Base-by-base conservation (phyloP, 177 flowering plant genomes). In the Telopea speciosissima region DNA sequence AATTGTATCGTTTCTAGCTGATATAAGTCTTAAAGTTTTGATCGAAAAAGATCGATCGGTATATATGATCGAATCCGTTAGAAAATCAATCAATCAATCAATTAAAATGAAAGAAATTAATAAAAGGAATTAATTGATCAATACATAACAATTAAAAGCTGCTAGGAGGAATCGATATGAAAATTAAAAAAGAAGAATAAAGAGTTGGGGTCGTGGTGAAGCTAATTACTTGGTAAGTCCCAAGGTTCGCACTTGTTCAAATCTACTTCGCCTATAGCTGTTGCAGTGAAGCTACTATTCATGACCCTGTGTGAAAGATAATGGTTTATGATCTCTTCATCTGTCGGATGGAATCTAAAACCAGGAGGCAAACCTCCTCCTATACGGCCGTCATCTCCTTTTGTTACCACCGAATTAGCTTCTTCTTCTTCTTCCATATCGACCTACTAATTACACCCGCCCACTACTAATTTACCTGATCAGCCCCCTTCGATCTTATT, bases 331-430 rank as follows among this genome's bases (percentile, higher is more conserved):
- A 81, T 70, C 56, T 81, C 83, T 75, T 81, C 83, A 70, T 81
- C 83, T 23, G 83, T 81, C 5, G 83, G 83, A 72, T 81, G 83
- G 63, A 81, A 81, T 68, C 83, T 70, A 63, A 78, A 81, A 52
- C 83, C 83, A 62, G 83, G 83, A 40, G 83, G 83, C 75, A 80
- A 71, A n/a, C n/a, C n/a, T n/a, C n/a, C n/a, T 21, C 73, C 77
- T 23, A 67, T 52, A 24, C 56, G 60, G 9, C 73, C 76, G 23
- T n/a, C n/a, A n/a, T 76, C 74, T 72, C 74, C 76, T 12, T 36
- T 61, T 2, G 22, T 69, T 9, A 42, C 13, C 2, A 60, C 36
- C 33, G 64, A 33, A 56, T 69, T 65, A n/a, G 70, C 70, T n/a
- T n/a, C n/a, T n/a, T n/a, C n/a, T n/a, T n/a, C n/a, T n/a, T n/a